Percentiles rank a stretch among this genome's conserved stretches.
Conservation (phyloP, 257 asterid species). For the Salvia splendens region DNA sequence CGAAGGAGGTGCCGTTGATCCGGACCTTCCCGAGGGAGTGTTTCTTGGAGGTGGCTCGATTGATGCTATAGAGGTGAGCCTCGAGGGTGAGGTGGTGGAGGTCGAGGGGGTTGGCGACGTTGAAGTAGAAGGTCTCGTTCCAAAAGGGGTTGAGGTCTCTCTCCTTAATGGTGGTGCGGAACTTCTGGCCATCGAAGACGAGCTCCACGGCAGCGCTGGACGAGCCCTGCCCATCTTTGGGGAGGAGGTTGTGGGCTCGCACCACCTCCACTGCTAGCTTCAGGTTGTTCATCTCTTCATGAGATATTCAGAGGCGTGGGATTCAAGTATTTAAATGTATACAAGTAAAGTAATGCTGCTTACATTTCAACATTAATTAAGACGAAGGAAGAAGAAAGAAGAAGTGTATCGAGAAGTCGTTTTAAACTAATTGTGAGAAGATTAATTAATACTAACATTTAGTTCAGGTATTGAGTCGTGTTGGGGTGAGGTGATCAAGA, state of each 20-base stretch:
- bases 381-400: too few species aligned
- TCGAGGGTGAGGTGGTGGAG: constrained; percentile 60
- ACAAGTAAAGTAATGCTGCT: constrained; percentile 16
- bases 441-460: not conserved
- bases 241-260: constrained; percentile 73
- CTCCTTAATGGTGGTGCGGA: constrained; percentile 69
- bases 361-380: not conserved
- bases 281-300: constrained; percentile 57
- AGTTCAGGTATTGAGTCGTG: not conserved
- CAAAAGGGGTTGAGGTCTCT: constrained; percentile 75
- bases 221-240: constrained; percentile 76
- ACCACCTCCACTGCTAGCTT: constrained; percentile 84
- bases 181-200: constrained; percentile 69
- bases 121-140: constrained; percentile 77
- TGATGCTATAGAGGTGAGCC: constrained; percentile 63
- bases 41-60: constrained; percentile 41
- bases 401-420: too few species aligned
- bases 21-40: constrained; percentile 71
- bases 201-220: constrained; percentile 78
- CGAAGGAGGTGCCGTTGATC: constrained; percentile 64
- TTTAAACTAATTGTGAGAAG: not conserved
- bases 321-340: not conserved
- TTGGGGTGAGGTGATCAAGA: constrained; percentile 6
- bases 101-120: constrained; percentile 56
- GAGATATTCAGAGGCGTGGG: constrained; percentile 3